Percentiles rank a stretch among this genome's conserved stretches.
Conservation (phyloP, 2,329 filamentous ascomycete species). For the Fusarium udum region DNA sequence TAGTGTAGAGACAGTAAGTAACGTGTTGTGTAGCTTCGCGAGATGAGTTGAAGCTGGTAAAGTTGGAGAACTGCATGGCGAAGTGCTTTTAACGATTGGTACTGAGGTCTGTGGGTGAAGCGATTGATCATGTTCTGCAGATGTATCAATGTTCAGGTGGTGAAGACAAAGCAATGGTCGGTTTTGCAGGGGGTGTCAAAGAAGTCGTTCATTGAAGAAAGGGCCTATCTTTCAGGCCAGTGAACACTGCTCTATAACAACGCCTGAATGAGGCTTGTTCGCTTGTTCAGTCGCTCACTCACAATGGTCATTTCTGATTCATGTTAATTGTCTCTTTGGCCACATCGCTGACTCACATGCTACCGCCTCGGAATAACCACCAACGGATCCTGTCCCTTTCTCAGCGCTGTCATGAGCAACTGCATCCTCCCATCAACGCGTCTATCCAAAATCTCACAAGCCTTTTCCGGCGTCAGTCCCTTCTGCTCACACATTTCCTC, state of each 20-base stretch:
- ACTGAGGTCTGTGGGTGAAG: not conserved
- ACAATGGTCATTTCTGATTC: not conserved
- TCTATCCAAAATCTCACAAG: constrained; percentile 28
- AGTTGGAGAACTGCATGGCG: not conserved
- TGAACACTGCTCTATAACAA: not conserved
- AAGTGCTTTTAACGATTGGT: not conserved
- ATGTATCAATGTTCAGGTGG: not conserved
- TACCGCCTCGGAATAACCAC: constrained; percentile 19
- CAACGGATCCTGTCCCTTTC: constrained; percentile 36
- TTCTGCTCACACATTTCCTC: constrained; percentile 26
- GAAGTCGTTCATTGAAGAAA: not conserved
- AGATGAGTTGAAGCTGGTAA: not conserved
- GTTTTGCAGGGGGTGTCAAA: not conserved
- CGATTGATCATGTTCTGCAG: not conserved
- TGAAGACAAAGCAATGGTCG: constrained; percentile 1
- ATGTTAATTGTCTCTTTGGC: not conserved
- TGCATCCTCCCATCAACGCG: constrained; percentile 40
- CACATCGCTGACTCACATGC: not conserved
- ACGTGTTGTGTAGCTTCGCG: not conserved
- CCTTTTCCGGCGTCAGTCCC: not conserved
- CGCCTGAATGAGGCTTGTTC: not conserved
- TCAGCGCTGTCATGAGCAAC: constrained; percentile 32
- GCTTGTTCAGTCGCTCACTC: not conserved
- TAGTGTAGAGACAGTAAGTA: not conserved
- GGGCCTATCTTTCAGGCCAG: not conserved